A percentile compares a stretch with the other conserved stretches of the same genome.
phyloP scores from a whole-genome alignment of 371 early-diverging fungal genomes.

The Actinomortierella wolfii region DNA sequence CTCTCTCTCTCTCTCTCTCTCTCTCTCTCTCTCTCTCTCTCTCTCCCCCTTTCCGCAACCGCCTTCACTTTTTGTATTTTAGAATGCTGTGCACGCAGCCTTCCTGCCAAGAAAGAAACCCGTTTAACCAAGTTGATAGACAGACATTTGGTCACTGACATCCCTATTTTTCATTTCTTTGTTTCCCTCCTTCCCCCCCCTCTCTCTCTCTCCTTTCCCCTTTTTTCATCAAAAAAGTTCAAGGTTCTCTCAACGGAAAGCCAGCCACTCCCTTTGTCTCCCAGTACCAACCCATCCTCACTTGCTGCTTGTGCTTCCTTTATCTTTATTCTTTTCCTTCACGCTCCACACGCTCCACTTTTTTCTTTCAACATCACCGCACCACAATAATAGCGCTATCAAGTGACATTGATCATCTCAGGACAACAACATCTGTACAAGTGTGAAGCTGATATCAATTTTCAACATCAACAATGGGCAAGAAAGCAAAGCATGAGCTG shows the following conservation, averaged over 20 bases:
- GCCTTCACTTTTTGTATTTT: no score
- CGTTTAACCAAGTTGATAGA: no score
- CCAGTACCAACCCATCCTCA: no score
- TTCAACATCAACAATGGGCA: conserved; percentile 46
- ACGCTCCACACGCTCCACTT: conserved; percentile 6
- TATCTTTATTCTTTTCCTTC: not conserved
- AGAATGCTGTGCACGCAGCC: no score
- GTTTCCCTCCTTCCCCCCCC: not conserved
- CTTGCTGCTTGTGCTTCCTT: not conserved
- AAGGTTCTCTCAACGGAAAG: not conserved
- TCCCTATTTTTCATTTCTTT: not conserved
- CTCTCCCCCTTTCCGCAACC: not conserved
- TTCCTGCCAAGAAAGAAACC: no score
- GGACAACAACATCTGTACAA: no score
- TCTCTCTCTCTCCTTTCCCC: not conserved
- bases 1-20: not conserved
- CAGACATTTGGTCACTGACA: not conserved
- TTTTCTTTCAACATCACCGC: not conserved
- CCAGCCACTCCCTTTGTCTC: not conserved
- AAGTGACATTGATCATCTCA: no score
- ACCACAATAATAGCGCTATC: not conserved
- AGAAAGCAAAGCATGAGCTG: conserved; percentile 64
- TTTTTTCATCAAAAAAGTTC: not conserved
- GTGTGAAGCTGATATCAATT: no score
- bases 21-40: not conserved